Evolutionary conservation across 2,329 filamentous ascomycete genomes (phyloP).

Genomic region (Fusarium vanettenii): DNA sequence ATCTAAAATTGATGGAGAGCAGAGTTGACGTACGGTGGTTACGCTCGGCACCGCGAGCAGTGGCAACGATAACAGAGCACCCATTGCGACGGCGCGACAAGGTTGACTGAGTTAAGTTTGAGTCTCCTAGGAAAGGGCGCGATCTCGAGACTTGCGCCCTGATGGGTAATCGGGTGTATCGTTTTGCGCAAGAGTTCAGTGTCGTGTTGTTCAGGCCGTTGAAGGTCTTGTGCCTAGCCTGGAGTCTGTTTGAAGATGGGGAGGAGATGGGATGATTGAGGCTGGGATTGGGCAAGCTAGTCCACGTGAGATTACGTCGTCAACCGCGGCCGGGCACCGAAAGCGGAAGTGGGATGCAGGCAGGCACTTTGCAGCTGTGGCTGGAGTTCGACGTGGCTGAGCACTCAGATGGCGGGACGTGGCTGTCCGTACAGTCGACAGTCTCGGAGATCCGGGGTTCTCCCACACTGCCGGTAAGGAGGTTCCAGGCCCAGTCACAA

Average conservation of each 20-base stretch:
- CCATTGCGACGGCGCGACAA: slow-evolving; percentile 68
- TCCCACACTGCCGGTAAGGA: not conserved
- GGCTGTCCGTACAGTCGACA: not conserved
- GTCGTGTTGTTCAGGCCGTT: not conserved
- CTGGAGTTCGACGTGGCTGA: not conserved
- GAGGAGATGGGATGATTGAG: slow-evolving; percentile 32
- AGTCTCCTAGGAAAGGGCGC: not conserved
- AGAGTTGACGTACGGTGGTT: slow-evolving; percentile 75
- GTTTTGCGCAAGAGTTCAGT: not conserved
- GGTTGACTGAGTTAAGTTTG: slow-evolving; percentile 3
- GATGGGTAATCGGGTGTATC: not conserved
- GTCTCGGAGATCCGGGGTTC: slow-evolving; percentile 7
- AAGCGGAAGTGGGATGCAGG: not conserved
- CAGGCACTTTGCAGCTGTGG: slow-evolving; percentile 1
- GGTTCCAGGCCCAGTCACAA: slow-evolving; percentile 22
- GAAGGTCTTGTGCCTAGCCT: slow-evolving; percentile 1
- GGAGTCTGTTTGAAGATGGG: slow-evolving; percentile 1
- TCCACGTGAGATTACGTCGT: slow-evolving; percentile 45
- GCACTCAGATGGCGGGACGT: not conserved
- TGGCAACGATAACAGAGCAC: slow-evolving; percentile 89
- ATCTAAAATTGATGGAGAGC: not conserved
- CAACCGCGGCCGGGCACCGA: not conserved
- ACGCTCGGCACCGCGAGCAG: slow-evolving; percentile 88
- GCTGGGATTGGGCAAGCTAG: slow-evolving; percentile 18
- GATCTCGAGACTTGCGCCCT: not conserved